These are phyloP conservation scores for Fusarium sterilihyphosum DNA, from an alignment of 2,329 filamentous ascomycete species.

Conservation along the genomic window DNA sequence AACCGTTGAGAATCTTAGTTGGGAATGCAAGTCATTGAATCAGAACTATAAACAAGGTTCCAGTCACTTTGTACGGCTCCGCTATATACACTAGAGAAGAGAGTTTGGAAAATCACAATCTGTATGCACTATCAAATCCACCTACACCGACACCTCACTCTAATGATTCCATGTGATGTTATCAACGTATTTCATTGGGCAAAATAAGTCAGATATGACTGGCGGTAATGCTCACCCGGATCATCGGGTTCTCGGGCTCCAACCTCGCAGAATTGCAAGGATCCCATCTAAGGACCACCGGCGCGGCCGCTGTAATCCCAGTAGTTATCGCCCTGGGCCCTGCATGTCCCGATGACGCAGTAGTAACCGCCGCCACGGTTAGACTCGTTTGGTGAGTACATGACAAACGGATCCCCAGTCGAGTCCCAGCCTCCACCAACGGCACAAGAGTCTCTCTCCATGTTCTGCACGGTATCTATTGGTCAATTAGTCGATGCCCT, in stretches of 20 bases:
- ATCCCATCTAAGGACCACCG: not conserved
- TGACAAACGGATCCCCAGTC: not conserved
- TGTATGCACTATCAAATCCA: not conserved
- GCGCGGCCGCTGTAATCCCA: constrained; percentile 3
- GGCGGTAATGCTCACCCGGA: not conserved
- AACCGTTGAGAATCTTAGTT: not conserved
- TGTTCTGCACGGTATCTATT: not conserved
- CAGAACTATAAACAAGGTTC: not conserved
- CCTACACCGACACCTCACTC: not conserved
- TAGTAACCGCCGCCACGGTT: not conserved
- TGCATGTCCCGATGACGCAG: not conserved
- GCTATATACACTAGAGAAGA: not conserved
- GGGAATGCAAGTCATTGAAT: not conserved
- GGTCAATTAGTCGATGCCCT: not conserved
- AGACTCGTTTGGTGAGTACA: not conserved
- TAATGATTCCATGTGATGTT: not conserved
- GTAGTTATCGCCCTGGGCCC: not conserved
- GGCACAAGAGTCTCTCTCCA: not conserved
- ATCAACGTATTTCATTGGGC: not conserved
- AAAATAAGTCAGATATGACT: no score
- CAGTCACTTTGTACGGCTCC: not conserved
- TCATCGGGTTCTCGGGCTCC: not conserved
- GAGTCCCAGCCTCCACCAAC: not conserved
- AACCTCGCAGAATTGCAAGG: not conserved
- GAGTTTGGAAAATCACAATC: not conserved